Percentiles rank a stretch among this genome's conserved stretches.
Conservation (phyloP, 2,329 filamentous ascomycete genomes). For the Microsporum ferrugineum region DNA sequence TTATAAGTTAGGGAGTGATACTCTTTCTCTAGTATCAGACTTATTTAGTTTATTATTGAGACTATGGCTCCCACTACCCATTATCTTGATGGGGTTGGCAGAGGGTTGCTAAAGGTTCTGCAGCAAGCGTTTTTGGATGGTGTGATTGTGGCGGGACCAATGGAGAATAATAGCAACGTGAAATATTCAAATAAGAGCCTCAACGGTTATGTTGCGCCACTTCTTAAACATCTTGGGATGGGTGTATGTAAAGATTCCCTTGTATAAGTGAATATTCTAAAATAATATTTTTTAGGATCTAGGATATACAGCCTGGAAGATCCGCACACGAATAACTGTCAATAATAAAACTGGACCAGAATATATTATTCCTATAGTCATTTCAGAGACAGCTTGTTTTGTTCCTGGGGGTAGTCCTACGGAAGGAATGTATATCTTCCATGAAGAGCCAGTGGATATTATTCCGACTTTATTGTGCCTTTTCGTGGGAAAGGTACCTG, state of each 20-base stretch:
- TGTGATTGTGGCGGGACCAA: background rate
- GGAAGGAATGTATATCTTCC: constrained; percentile 1
- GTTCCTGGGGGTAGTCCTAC: background rate
- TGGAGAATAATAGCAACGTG: constrained; percentile 4
- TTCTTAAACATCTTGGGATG: background rate
- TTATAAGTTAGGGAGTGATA: too few species aligned
- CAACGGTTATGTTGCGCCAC: constrained; percentile 5
- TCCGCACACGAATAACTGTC: constrained; percentile 2
- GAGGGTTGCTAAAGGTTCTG: background rate
- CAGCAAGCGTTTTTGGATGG: background rate
- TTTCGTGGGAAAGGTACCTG: background rate
- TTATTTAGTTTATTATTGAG: background rate
- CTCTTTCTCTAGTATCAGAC: too few species aligned
- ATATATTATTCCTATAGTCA: constrained; percentile 4
- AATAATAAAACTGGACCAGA: constrained; percentile 4
- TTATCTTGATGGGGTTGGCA: background rate
- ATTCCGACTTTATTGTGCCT: constrained; percentile 5
- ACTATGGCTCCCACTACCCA: background rate
- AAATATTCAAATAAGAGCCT: constrained; percentile 5
- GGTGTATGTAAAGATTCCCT: background rate
- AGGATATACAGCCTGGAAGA: constrained; percentile 6
- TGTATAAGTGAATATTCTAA: background rate
- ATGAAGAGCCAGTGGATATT: background rate
- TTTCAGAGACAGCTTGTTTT: constrained; percentile 1
- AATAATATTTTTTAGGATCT: background rate